phyloP scores from a whole-genome alignment of 306 rosid genomes.

The Castanea mollissima region DNA sequence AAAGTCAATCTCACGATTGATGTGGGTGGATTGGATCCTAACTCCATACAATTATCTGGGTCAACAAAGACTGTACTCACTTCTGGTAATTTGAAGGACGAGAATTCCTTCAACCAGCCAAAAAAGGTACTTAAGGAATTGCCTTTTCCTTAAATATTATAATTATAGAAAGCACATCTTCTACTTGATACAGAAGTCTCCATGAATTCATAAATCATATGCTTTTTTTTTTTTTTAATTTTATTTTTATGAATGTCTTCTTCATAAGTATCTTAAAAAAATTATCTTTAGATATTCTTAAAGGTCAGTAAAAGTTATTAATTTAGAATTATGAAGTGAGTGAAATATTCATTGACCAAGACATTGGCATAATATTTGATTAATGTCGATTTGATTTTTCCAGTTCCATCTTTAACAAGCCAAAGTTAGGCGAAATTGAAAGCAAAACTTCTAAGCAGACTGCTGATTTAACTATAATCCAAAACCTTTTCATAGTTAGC shows the following conservation, averaged over 20 bases:
- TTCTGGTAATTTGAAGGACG: conserved; percentile 68
- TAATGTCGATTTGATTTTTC: background rate
- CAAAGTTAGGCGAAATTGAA: background rate
- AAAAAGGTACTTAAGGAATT: conserved; percentile 52
- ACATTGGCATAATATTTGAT: too few species aligned
- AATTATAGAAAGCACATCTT: background rate
- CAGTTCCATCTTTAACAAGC: background rate
- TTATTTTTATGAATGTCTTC: background rate
- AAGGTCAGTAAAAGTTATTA: background rate
- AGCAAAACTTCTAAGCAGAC: background rate
- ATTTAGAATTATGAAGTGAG: too few species aligned
- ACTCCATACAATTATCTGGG: conserved; percentile 42
- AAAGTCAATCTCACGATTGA: conserved; percentile 51
- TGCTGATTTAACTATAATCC: background rate
- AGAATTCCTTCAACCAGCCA: conserved; percentile 75
- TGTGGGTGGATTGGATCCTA: conserved; percentile 46
- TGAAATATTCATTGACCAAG: too few species aligned
- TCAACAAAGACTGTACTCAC: conserved; percentile 62
- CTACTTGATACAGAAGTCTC: background rate
- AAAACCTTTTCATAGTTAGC: too few species aligned
- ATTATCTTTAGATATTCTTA: background rate
- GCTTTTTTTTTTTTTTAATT: too few species aligned
- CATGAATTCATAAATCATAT: background rate
- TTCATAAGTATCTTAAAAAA: background rate
- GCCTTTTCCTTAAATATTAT: background rate